Conservation (phyloP, 352 stramenopile species). For the Phytophthora multivora region DNA sequence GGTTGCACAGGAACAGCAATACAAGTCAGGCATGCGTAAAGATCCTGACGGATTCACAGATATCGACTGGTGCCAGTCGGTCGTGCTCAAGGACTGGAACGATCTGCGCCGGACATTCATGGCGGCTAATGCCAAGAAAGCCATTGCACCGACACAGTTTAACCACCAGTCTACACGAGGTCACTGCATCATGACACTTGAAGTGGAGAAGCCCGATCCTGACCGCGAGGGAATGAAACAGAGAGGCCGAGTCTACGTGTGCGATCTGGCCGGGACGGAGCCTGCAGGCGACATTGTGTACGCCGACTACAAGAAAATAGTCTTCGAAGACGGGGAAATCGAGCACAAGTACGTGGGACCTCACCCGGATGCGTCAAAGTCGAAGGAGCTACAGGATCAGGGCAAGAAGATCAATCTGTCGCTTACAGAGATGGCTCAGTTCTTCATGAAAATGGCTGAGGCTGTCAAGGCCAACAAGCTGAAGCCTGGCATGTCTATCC, state of each 20-base stretch:
- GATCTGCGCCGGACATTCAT: slow-evolving; percentile 92
- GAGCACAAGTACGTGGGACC: slow-evolving; percentile 93
- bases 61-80: slow-evolving; percentile 94
- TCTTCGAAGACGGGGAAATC: slow-evolving; percentile 91
- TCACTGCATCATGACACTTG: slow-evolving; percentile 96
- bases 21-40: slow-evolving; percentile 96
- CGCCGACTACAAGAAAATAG: slow-evolving; percentile 93
- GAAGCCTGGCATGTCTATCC: slow-evolving; percentile 92
- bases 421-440: slow-evolving; percentile 95
- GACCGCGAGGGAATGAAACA: slow-evolving; percentile 91
- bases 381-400: slow-evolving; percentile 94
- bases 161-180: slow-evolving; percentile 94
- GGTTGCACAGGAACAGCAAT: slow-evolving; percentile 92
- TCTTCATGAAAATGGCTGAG: slow-evolving; percentile 98
- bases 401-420: slow-evolving; percentile 97
- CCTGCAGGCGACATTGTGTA: slow-evolving; percentile 94
- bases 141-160: slow-evolving; percentile 94
- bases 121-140: slow-evolving; percentile 91
- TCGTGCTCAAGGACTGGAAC: slow-evolving; percentile 94
- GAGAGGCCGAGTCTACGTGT: slow-evolving; percentile 92
- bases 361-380: slow-evolving; percentile 91
- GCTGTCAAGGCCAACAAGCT: slow-evolving; percentile 94
- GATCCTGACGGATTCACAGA: slow-evolving; percentile 95
- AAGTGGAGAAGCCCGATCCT: slow-evolving; percentile 93
- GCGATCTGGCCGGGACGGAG: slow-evolving; percentile 93